Evolutionary conservation across 78 protist genomes (phyloP).

Genomic region (Dictyostelium firmibasis): DNA sequence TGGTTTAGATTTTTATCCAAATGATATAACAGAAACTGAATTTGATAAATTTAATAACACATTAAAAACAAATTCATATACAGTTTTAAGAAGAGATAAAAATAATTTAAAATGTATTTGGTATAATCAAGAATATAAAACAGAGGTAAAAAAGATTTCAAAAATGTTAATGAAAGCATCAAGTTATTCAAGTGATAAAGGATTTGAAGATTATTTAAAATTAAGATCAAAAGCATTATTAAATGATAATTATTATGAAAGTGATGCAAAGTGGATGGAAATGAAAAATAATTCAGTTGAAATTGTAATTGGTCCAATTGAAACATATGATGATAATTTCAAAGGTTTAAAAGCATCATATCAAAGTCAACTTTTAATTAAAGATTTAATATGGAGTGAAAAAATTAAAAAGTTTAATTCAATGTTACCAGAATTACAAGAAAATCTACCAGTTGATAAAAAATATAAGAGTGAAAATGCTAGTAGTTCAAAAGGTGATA

Average conservation of each 20-base stretch:
- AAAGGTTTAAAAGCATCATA: not conserved
- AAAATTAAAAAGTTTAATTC: not conserved
- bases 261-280: not conserved
- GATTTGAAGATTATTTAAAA: not conserved
- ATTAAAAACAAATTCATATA: not conserved
- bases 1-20: not conserved
- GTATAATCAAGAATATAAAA: not conserved
- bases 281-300: not conserved
- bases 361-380: not conserved
- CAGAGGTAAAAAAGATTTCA: not conserved
- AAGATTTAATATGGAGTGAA: slow-evolving; percentile 1
- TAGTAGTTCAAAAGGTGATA: not conserved
- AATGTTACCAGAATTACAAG: not conserved
- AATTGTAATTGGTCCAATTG: not conserved
- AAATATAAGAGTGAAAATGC: not conserved
- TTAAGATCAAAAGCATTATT: not conserved
- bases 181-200: not conserved
- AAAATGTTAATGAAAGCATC: not conserved
- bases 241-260: not conserved
- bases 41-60: not conserved
- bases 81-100: not conserved
- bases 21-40: not conserved
- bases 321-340: not conserved
- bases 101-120: not conserved
- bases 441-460: not conserved